phyloP scores from a whole-genome alignment of 371 early-diverging fungal species.

The Haplosporangium sp. region DNA sequence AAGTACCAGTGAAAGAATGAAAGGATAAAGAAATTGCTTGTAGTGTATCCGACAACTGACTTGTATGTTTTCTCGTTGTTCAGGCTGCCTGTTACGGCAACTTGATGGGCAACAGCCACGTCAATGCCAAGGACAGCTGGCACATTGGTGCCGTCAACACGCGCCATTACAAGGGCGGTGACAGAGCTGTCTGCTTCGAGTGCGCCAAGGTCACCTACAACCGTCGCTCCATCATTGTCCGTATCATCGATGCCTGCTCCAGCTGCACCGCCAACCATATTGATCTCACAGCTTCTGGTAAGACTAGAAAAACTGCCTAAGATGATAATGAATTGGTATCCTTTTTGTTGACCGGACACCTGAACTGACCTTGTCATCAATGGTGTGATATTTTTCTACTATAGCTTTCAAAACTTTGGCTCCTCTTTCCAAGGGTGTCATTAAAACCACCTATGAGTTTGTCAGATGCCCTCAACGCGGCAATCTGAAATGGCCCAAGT shows the following conservation, averaged over 20 bases:
- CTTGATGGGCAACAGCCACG: conserved; percentile 37
- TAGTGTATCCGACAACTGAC: not conserved
- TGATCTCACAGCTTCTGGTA: conserved; percentile 41
- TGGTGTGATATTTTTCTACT: no score
- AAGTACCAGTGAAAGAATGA: conserved; percentile 14
- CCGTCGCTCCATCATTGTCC: conserved; percentile 30
- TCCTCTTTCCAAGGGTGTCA: conserved; percentile 33
- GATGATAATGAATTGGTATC: no score
- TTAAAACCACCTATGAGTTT: conserved; percentile 31
- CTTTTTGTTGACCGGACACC: no score
- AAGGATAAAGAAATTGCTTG: no score
- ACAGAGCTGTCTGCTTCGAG: conserved; percentile 45
- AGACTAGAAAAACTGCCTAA: no score
- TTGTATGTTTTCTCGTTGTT: not conserved
- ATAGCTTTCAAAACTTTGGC: conserved; percentile 55
- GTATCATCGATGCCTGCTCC: conserved; percentile 49
- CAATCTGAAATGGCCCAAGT: conserved; percentile 45
- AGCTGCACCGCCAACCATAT: conserved; percentile 45
- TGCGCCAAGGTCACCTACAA: conserved; percentile 38
- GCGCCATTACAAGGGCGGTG: conserved; percentile 16
- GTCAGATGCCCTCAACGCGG: conserved; percentile 30
- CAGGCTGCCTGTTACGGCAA: conserved; percentile 50
- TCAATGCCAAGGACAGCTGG: conserved; percentile 45
- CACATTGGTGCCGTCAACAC: conserved; percentile 50
- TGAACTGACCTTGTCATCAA: no score